Base-by-base conservation (phyloP, 169 alveolate genomes). In the Amoebophrya sp. region DNA sequence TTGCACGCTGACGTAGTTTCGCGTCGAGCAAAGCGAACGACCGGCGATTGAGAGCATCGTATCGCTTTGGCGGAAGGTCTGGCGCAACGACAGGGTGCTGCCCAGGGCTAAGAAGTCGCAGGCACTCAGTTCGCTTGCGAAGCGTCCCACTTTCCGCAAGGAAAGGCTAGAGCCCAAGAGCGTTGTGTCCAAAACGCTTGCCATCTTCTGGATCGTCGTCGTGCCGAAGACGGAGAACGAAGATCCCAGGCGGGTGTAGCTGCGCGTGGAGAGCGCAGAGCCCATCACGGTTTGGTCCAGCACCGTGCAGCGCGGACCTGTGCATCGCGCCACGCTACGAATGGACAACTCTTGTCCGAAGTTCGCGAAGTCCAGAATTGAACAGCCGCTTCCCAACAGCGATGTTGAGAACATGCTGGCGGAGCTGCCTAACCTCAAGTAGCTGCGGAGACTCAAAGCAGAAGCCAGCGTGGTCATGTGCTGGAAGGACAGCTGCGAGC, bases 71-170 rank as follows among this genome's bases (percentile, higher is more conserved):
- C 90, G 36, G 24, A 47, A 26, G 90, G 39, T 36, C 53, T 36
- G 40, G 54, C 90, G 90, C 90, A 89, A 40, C n/a, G 90, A 89
- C 24, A 89, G 41, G 24, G 90, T 36, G n/a, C 53, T 34, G 40
- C 90, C 90, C 24, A 1, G 39, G 41, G 90, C 33, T 3, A 47
- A 47, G 65, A 47, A 47, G 18, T 47, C 65, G 65, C 6, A 47
- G 18, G 18, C 18, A 6, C 29, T 12, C 29, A 47, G 6, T 18
- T 6, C 6, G 29, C 18, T 47, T 6, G 65, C 65, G 65, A 47
- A 47, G 65, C 65, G 65, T 47, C 65, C 65, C 65, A 47, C 18
- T 6, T 47, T 6, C 29, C 65, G 65, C 29, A 47, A 18, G 18
- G 29, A 12, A 6, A 47, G 29, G 65, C 65, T 47, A 1, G 90